Evolutionary conservation across 805 yeast genomes (phyloP).

Genomic region (Cyberlindnera saturnus): DNA sequence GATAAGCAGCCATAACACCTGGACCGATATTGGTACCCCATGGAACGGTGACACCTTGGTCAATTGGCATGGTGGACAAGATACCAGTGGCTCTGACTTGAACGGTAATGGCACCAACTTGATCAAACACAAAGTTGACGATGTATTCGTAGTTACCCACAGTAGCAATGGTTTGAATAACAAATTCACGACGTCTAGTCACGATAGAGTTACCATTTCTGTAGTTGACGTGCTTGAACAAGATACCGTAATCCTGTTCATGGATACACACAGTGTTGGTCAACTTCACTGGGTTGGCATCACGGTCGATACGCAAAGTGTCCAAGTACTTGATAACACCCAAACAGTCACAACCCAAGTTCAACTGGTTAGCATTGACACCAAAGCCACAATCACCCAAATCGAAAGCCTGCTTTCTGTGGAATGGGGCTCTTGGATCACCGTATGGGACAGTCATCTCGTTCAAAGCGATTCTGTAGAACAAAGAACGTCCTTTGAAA

Average conservation of each 20-base stretch:
- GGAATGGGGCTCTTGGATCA: conserved; percentile 78
- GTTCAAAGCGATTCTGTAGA: conserved; percentile 66
- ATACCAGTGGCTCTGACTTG: conserved; percentile 86
- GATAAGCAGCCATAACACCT: conserved; percentile 77
- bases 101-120: conserved; percentile 71
- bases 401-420: conserved; percentile 83
- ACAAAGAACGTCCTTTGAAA: conserved; percentile 71
- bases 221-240: conserved; percentile 76
- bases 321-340: conserved; percentile 75
- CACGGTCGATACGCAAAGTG: conserved; percentile 46
- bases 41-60: conserved; percentile 58
- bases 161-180: conserved; percentile 75
- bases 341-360: conserved; percentile 76
- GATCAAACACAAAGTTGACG: conserved; percentile 64
- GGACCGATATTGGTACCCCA: conserved; percentile 73
- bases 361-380: conserved; percentile 59
- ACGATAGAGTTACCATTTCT: conserved; percentile 66
- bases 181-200: conserved; percentile 68
- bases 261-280: conserved; percentile 77
- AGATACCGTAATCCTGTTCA: conserved; percentile 70
- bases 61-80: conserved; percentile 78
- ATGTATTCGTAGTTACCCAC: conserved; percentile 83
- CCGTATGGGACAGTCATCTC: conserved; percentile 90
- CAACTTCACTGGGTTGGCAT: conserved; percentile 56
- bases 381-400: conserved; percentile 85